Base-by-base conservation (phyloP, 192 early-diverging fungal species). In the Paraglomus occultum region DNA sequence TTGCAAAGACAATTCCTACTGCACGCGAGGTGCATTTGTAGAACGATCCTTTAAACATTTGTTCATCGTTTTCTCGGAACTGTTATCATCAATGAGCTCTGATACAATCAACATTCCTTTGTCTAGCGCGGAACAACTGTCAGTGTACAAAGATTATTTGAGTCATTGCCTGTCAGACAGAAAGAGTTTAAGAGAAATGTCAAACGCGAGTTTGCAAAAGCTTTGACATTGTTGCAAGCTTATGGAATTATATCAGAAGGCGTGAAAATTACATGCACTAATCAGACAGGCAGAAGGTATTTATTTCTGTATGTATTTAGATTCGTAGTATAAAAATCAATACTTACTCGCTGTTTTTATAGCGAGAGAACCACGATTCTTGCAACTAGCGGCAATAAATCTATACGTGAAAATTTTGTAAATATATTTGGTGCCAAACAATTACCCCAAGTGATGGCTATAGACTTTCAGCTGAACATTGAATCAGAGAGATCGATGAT, bases 181-280 rank as follows among this genome's bases (percentile, higher is more conserved):
- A 83, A 82, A 42, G 95, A 98, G 71, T 89, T 97, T 76, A 91
- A 90, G 60, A 85, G 88, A 39, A 94, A 96, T 64, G 80, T 90
- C 46, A 88, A 88, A 50, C 73, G 85, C 11, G 96, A 99, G 70
- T 95, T 87, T 69, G 73, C 82, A 8, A 92, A 92, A 43, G 84
- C 90, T 38, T 74, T 97, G 20, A 81, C 83, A 6, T 60, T 95
- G 5, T 70, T 98, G 14, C 92, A 98, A 76, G 84, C 89, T 8
- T 98, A 97, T 68, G 90, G 90, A 5, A 75, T 97, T 5, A 86
- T 95, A 18, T 80, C 83, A 18, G 76, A 80, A 12, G 77, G 80
- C n/a, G 87, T 91, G 14, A 83, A 91, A 12, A 76, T 99, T 7
- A 76, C 82, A 1, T 74, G 86, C 23, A 71, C 77, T 8, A 90